Conservation (phyloP, 2,329 filamentous ascomycete genomes). For the Penicillium sp. region DNA sequence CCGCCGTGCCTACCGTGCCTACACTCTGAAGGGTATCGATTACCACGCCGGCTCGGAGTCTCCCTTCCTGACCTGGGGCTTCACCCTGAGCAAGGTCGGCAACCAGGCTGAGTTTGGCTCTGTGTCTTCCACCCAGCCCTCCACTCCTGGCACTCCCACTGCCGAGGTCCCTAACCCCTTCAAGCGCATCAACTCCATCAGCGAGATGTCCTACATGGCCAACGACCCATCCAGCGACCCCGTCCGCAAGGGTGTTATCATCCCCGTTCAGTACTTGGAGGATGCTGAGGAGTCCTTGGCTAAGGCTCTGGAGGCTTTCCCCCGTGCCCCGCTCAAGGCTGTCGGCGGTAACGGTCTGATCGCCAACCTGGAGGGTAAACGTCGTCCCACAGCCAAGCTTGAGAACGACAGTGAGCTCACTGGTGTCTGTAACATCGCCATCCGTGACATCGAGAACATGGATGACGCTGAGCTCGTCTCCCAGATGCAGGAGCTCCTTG, state of each 20-base stretch:
- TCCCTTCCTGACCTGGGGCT: conserved; percentile 91
- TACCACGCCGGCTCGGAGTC: conserved; percentile 74
- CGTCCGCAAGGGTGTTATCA: conserved; percentile 86
- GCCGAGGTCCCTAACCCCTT: conserved; percentile 60
- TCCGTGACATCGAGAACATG: conserved; percentile 81
- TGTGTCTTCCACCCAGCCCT: conserved; percentile 72
- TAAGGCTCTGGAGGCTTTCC: conserved; percentile 82
- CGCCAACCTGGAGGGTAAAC: conserved; percentile 74
- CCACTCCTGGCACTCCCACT: conserved; percentile 75
- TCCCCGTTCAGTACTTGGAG: conserved; percentile 90
- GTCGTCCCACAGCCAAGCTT: conserved; percentile 56
- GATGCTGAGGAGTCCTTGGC: conserved; percentile 85
- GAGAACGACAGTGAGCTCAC: conserved; percentile 76
- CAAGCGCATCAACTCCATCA: conserved; percentile 89
- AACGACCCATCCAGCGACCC: conserved; percentile 71
- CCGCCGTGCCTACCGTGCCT: conserved; percentile 94
- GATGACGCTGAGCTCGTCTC: conserved; percentile 78
- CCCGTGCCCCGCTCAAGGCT: conserved; percentile 61
- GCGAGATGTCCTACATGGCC: conserved; percentile 88
- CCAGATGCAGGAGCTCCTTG: conserved; percentile 74
- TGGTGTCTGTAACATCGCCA: conserved; percentile 87
- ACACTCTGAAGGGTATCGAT: conserved; percentile 83
- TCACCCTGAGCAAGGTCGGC: conserved; percentile 88
- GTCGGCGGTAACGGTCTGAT: conserved; percentile 60
- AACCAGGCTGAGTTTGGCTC: conserved; percentile 81